Evolutionary conservation across 2,329 filamentous ascomycete species (phyloP).

Genomic region (Pseudogymnoascus sp.): DNA sequence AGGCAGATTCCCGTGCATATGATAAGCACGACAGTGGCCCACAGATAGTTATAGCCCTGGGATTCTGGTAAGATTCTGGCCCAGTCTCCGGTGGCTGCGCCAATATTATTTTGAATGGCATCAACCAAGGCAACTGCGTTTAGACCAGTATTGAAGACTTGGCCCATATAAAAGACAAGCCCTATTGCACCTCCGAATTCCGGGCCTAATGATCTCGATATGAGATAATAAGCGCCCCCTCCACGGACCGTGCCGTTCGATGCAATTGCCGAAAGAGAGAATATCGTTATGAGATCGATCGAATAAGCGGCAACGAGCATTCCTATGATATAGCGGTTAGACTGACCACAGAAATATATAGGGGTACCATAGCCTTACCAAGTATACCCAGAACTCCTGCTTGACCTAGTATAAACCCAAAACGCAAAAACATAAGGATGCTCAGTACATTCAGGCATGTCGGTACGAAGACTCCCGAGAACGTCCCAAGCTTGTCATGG

Average conservation of each 20-base stretch:
- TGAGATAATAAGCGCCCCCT: conserved; percentile 81
- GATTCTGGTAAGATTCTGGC: conserved; percentile 55
- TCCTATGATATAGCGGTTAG: conserved; percentile 36
- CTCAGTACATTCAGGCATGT: conserved; percentile 84
- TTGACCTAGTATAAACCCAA: conserved; percentile 76
- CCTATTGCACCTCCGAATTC: conserved; percentile 88
- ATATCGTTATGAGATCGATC: conserved; percentile 74
- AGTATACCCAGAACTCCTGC: conserved; percentile 72
- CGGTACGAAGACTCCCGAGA: conserved; percentile 76
- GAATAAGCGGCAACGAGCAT: conserved; percentile 68
- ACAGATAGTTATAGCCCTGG: conserved; percentile 69
- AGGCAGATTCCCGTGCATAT: conserved; percentile 69
- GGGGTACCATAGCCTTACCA: conserved; percentile 40
- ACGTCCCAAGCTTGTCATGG: conserved; percentile 60
- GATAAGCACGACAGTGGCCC: conserved; percentile 62
- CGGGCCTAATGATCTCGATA: conserved; percentile 75
- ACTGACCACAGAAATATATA: background rate
- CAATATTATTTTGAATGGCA: conserved; percentile 70
- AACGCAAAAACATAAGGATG: conserved; percentile 87
- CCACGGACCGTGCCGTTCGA: conserved; percentile 85
- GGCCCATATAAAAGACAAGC: conserved; percentile 83
- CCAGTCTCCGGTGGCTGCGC: conserved; percentile 46
- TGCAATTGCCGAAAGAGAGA: conserved; percentile 81
- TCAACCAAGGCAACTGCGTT: conserved; percentile 82
- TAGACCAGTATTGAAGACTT: conserved; percentile 76